Percentiles rank a stretch among this genome's conserved stretches.
phyloP scores from a whole-genome alignment of 495 filamentous ascomycete genomes.

The Hypomontagnella submonticulosa region DNA sequence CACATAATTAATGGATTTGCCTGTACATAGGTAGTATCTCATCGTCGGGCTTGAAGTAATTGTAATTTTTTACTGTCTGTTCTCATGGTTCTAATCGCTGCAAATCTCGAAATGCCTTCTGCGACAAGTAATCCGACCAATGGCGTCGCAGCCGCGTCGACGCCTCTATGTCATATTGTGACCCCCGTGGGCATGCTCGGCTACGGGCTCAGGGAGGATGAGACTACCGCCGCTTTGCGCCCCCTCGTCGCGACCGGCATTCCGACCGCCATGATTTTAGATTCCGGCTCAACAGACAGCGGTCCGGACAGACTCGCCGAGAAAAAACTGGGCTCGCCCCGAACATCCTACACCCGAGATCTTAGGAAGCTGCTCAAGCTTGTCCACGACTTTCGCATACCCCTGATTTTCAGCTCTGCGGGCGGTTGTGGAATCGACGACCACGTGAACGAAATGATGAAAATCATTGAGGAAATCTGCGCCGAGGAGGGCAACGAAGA shows the following conservation, averaged over 20 bases:
- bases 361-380: slow-evolving; percentile 51
- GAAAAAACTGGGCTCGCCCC: slow-evolving; percentile 48
- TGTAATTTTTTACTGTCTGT: background rate
- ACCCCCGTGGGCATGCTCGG: slow-evolving; percentile 63
- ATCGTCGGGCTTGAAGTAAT: background rate
- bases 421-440: slow-evolving; percentile 60
- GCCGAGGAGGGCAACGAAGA: slow-evolving; percentile 44
- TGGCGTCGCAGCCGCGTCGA: slow-evolving; percentile 17
- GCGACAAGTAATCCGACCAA: slow-evolving; percentile 6
- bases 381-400: slow-evolving; percentile 46
- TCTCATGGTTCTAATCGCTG: background rate
- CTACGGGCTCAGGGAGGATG: slow-evolving; percentile 56
- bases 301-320: slow-evolving; percentile 60
- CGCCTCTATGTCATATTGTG: slow-evolving; percentile 52
- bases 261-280: slow-evolving; percentile 59
- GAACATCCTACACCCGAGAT: slow-evolving; percentile 55
- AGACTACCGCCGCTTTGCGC: slow-evolving; percentile 38
- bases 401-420: slow-evolving; percentile 59
- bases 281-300: slow-evolving; percentile 61
- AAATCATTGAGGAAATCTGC: slow-evolving; percentile 48
- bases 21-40: background rate
- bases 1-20: background rate
- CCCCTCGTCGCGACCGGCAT: slow-evolving; percentile 43
- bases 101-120: slow-evolving; percentile 23
- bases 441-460: slow-evolving; percentile 57